These are phyloP conservation scores for Echeveria elegans DNA, from an alignment of 164 flowering plant genomes.

Conservation along the genomic window DNA sequence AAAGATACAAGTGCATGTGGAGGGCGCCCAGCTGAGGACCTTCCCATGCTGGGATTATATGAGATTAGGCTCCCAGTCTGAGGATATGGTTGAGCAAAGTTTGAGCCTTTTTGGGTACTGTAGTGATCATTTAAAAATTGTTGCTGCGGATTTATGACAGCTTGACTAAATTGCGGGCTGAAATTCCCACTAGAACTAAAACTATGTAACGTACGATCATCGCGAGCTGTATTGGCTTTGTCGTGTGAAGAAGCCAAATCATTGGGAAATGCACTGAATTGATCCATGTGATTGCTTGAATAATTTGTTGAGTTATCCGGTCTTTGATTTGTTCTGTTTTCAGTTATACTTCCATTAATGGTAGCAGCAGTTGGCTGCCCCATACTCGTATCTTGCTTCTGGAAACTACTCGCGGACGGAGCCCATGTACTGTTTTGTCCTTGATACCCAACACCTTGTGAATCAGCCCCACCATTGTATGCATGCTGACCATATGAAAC, in stretches of 20 bases:
- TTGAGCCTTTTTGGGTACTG: conserved; percentile 30
- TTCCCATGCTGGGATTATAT: conserved; percentile 33
- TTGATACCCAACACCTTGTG: conserved; percentile 23
- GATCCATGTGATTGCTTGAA: conserved; percentile 17
- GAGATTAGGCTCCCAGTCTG: conserved; percentile 31
- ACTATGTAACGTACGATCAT: conserved; percentile 20
- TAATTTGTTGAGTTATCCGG: conserved; percentile 17
- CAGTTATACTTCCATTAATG: conserved; percentile 1
- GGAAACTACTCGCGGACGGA: conserved; percentile 18
- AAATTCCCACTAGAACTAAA: conserved; percentile 30
- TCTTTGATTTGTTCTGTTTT: neutral
- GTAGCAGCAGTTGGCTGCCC: conserved; percentile 33
- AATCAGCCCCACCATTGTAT: conserved; percentile 18
- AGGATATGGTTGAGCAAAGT: conserved; percentile 27
- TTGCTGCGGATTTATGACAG: conserved; percentile 27
- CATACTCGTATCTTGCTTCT: conserved; percentile 7
- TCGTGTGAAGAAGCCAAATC: conserved; percentile 26
- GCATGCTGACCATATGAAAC: conserved; percentile 21
- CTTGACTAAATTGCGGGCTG: conserved; percentile 30
- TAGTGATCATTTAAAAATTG: conserved; percentile 34
- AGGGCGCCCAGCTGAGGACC: conserved; percentile 89
- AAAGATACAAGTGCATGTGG: conserved; percentile 87
- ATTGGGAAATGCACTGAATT: conserved; percentile 23
- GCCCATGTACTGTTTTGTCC: conserved; percentile 39
- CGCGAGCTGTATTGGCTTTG: conserved; percentile 21